These are phyloP conservation scores for Sclerotinia trifoliorum DNA, from an alignment of 2,329 filamentous ascomycete species.

Conservation along the genomic window DNA sequence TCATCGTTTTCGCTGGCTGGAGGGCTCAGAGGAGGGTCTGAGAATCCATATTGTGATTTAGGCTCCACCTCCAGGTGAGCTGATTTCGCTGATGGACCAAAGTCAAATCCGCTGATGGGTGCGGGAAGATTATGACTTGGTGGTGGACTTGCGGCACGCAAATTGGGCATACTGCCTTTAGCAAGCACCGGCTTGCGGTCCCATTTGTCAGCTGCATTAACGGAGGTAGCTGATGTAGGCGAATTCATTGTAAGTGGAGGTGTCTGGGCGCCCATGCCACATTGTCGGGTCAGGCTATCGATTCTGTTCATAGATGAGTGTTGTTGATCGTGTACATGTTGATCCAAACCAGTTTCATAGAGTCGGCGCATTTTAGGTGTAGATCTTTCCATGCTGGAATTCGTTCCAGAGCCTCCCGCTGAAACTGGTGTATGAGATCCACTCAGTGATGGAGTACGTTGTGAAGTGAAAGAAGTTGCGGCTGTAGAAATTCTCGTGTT, in stretches of 20 bases:
- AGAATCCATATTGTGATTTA: conserved; percentile 41
- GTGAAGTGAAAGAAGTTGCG: conserved; percentile 84
- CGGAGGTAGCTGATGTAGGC: conserved; percentile 35
- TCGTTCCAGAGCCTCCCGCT: conserved; percentile 41
- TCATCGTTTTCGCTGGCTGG: conserved; percentile 73
- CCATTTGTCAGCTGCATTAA: conserved; percentile 48
- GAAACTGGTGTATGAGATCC: conserved; percentile 48
- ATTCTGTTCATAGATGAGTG: conserved; percentile 73
- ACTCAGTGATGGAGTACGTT: conserved; percentile 54
- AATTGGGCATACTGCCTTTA: conserved; percentile 67
- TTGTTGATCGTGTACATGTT: conserved; percentile 79
- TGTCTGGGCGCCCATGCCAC: conserved; percentile 39
- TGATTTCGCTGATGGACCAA: conserved; percentile 38
- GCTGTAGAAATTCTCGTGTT: conserved; percentile 77
- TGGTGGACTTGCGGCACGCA: conserved; percentile 55
- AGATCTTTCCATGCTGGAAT: conserved; percentile 57
- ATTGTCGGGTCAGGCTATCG: conserved; percentile 71
- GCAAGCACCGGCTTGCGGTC: conserved; percentile 50
- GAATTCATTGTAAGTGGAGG: conserved; percentile 34
- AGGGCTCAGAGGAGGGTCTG: conserved; percentile 62
- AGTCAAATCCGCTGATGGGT: conserved; percentile 43
- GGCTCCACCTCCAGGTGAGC: conserved; percentile 35
- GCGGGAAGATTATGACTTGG: conserved; percentile 43
- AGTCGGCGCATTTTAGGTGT: conserved; percentile 71
- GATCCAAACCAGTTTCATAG: conserved; percentile 79